A percentile compares a stretch with the other conserved stretches of the same genome.
Evolutionary conservation across 208 protist genomes (phyloP).

Genomic region (Acanthamoeba rhysodes): DNA sequence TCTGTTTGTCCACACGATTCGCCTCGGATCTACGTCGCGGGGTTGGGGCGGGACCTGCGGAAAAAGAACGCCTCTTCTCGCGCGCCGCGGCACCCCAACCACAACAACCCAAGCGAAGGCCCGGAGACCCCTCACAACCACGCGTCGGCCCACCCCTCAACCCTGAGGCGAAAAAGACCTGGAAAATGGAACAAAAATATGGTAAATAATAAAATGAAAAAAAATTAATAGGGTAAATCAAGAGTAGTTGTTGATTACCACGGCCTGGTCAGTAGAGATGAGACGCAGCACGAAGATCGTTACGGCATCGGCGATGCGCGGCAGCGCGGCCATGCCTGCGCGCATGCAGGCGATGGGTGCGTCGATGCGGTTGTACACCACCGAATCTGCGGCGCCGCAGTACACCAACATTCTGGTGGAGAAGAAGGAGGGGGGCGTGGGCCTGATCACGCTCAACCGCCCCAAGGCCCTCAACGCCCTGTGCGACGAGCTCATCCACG

Average conservation of each 20-base stretch:
- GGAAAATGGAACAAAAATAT: not conserved
- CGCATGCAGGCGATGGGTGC: not conserved
- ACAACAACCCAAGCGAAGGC: not conserved
- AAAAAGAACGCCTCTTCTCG: not conserved
- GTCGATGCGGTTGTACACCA: not conserved
- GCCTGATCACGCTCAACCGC: conserved; percentile 94
- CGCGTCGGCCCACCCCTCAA: no score
- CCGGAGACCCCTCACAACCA: not conserved
- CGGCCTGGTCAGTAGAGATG: not conserved
- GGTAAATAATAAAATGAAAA: no score
- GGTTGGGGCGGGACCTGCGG: not conserved
- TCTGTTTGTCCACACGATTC: no score
- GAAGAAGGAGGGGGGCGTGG: conserved; percentile 87
- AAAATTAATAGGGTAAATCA: no score
- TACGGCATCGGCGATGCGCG: not conserved
- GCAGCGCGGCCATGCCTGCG: not conserved
- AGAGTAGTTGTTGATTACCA: no score
- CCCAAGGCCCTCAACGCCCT: conserved; percentile 96
- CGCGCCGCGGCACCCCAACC: not conserved
- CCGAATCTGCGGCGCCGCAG: not conserved
- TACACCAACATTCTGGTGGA: conserved; percentile 77
- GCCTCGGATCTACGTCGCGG: no score
- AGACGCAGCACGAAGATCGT: conserved; percentile 13
- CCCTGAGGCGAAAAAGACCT: not conserved
- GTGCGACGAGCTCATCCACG: conserved; percentile 91